phyloP scores from a whole-genome alignment of 345 rosid species.

The Populus nigra region DNA sequence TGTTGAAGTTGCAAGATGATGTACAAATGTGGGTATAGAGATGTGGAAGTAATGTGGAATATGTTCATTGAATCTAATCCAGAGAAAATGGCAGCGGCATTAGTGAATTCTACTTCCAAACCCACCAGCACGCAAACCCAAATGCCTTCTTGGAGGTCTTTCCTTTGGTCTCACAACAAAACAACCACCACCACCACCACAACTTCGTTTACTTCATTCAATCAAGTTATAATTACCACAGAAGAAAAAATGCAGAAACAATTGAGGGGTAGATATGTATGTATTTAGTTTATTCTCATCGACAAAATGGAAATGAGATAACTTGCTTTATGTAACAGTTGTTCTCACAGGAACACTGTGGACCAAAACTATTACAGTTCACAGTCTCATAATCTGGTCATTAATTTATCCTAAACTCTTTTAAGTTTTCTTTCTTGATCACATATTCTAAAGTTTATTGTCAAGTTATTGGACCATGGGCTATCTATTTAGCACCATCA shows the following conservation, averaged over 20 bases:
- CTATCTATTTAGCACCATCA: background rate
- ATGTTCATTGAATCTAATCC: background rate
- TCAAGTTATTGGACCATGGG: background rate
- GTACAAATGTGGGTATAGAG: background rate
- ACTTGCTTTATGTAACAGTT: background rate
- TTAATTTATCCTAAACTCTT: too few relatives aligned
- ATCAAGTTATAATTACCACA: background rate
- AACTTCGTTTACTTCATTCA: background rate
- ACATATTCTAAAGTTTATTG: background rate
- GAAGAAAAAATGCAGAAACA: background rate
- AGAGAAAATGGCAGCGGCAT: background rate
- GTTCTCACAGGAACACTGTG: background rate
- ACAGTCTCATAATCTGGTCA: background rate
- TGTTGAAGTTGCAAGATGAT: background rate
- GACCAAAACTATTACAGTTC: background rate
- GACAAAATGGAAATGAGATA: background rate
- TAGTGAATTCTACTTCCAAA: background rate
- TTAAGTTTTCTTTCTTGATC: background rate
- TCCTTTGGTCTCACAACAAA: background rate
- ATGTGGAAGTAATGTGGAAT: background rate
- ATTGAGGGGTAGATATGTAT: background rate
- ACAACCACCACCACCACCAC: background rate
- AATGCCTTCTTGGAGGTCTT: background rate
- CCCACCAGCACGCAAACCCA: background rate
- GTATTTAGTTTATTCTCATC: background rate